Conservation (phyloP, 805 yeast genomes). For the Starmerella powellii region DNA sequence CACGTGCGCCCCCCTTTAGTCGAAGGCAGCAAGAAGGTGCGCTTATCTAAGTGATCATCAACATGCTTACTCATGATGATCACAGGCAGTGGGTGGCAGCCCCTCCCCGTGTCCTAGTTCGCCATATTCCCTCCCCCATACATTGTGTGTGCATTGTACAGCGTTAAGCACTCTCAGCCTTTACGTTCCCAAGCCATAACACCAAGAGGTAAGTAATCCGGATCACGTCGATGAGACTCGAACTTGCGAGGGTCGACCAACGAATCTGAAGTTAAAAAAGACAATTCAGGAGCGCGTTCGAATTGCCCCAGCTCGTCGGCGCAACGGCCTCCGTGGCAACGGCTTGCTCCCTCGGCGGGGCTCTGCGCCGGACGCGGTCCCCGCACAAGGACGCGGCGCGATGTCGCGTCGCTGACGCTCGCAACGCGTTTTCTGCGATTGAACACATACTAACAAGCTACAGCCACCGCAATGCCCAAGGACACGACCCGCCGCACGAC, state of each 20-base stretch:
- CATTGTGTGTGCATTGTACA: constrained; percentile 20
- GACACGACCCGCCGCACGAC: constrained; percentile 19
- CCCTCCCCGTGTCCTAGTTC: constrained; percentile 1
- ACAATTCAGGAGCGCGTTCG: background rate
- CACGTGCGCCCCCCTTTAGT: too few species aligned
- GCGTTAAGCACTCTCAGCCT: constrained; percentile 31
- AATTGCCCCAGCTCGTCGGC: background rate
- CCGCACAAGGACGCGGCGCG: background rate
- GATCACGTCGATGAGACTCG: background rate
- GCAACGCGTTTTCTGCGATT: background rate
- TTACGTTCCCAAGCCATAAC: constrained; percentile 27
- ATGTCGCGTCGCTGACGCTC: background rate
- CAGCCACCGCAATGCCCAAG: constrained; percentile 20
- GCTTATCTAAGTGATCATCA: constrained; percentile 14
- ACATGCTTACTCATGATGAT: constrained; percentile 6
- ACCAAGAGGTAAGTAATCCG: constrained; percentile 15
- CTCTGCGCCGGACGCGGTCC: background rate
- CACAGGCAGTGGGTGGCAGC: constrained; percentile 7
- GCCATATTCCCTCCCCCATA: constrained; percentile 2
- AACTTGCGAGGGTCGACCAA: background rate
- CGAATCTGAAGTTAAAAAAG: background rate
- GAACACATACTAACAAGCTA: constrained; percentile 13
- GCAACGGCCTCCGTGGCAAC: background rate
- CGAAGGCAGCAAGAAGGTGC: too few species aligned
- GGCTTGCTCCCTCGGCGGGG: background rate